phyloP scores from a whole-genome alignment of 2,329 filamentous ascomycete genomes.

The Didymella arachidicola region DNA sequence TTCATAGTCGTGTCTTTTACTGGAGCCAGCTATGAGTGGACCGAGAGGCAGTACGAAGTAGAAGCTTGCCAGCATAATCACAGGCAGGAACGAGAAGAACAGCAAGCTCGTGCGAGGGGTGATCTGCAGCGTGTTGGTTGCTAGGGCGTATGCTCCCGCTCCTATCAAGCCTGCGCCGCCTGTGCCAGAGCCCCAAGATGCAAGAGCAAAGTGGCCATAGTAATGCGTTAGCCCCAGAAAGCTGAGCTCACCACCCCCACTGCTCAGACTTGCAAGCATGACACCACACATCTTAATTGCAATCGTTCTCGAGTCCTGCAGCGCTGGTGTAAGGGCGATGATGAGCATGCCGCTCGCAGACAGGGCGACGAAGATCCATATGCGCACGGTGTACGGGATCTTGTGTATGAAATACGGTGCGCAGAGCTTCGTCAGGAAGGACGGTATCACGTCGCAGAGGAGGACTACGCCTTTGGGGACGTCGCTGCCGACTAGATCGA shows the following conservation, averaged over 20 bases:
- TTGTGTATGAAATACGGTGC: slow-evolving; percentile 94
- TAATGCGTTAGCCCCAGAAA: slow-evolving; percentile 92
- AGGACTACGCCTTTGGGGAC: slow-evolving; percentile 93
- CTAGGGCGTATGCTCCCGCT: slow-evolving; percentile 78
- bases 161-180: slow-evolving; percentile 88
- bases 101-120: slow-evolving; percentile 77
- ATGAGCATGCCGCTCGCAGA: slow-evolving; percentile 89
- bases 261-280: slow-evolving; percentile 82
- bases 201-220: slow-evolving; percentile 86
- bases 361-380: slow-evolving; percentile 75
- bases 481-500: slow-evolving; percentile 87
- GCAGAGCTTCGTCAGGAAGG: slow-evolving; percentile 85
- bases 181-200: slow-evolving; percentile 91
- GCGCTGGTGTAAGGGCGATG: slow-evolving; percentile 77
- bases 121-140: slow-evolving; percentile 81
- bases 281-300: slow-evolving; percentile 82
- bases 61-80: slow-evolving; percentile 85
- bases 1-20: slow-evolving; percentile 62
- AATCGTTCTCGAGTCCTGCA: slow-evolving; percentile 66
- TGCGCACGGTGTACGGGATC: slow-evolving; percentile 79
- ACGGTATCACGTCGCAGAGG: slow-evolving; percentile 89
- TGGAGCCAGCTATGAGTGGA: slow-evolving; percentile 62
- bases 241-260: slow-evolving; percentile 86
- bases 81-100: slow-evolving; percentile 78
- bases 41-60: slow-evolving; percentile 79